Evolutionary conservation across 176 grass and related monocot genomes (phyloP).

Genomic region (Pontederia paniculata): DNA sequence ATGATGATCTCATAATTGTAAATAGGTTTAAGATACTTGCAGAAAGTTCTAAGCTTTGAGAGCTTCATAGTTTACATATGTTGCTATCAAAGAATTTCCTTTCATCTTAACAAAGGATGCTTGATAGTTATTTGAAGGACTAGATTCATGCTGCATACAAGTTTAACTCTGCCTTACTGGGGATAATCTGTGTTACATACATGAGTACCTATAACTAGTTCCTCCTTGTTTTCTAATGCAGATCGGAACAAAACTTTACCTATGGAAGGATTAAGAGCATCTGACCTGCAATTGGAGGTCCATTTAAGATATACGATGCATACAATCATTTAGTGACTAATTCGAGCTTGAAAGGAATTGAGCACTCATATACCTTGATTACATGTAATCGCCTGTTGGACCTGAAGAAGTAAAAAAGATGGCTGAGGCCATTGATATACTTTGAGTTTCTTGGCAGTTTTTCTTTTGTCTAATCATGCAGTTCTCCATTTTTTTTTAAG

Average conservation of each 20-base stretch:
- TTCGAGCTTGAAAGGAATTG: conserved; percentile 69
- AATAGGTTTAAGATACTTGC: too few relatives aligned
- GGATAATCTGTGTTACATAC: too few relatives aligned
- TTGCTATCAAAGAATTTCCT: too few relatives aligned
- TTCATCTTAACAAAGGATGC: too few relatives aligned
- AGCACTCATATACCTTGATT: conserved; percentile 78
- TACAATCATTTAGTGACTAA: conserved; percentile 62
- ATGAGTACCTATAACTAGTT: too few relatives aligned
- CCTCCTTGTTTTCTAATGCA: background rate
- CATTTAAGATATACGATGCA: conserved; percentile 80
- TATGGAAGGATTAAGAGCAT: conserved; percentile 65
- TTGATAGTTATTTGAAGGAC: too few relatives aligned
- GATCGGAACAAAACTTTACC: conserved; percentile 27
- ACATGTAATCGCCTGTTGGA: conserved; percentile 65
- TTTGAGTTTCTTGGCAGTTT: conserved; percentile 24
- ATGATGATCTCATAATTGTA: too few relatives aligned
- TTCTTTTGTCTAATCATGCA: conserved; percentile 4
- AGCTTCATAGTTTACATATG: too few relatives aligned
- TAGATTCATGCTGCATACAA: too few relatives aligned
- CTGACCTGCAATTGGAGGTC: conserved; percentile 80
- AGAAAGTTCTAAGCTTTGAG: too few relatives aligned
- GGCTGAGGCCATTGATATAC: conserved; percentile 42
- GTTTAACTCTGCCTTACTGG: too few relatives aligned
- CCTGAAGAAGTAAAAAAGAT: conserved; percentile 79
- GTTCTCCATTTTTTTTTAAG: background rate